Percentiles rank a stretch among this genome's conserved stretches.
phyloP scores from a whole-genome alignment of 2,329 filamentous ascomycete species.

The Ceratocystis lukuohia region DNA sequence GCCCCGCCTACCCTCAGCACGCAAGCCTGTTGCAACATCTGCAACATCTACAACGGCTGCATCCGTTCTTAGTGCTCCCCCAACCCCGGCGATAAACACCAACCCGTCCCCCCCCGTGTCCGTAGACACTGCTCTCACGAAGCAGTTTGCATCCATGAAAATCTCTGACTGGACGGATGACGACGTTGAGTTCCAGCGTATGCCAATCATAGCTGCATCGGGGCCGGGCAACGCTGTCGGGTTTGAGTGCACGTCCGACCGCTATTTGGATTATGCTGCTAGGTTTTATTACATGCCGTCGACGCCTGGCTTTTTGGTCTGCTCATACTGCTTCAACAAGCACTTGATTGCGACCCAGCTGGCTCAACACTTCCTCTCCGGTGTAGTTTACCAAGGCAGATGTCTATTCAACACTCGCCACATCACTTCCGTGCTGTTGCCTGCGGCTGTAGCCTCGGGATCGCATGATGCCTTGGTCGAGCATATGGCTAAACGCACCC shows the following conservation, averaged over 20 bases:
- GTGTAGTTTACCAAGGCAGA: neutral
- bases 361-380: conserved; percentile 23
- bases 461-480: conserved; percentile 20
- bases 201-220: neutral
- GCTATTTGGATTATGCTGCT: conserved; percentile 23
- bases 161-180: conserved; percentile 14
- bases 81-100: neutral
- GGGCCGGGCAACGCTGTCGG: conserved; percentile 3
- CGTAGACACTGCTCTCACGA: neutral
- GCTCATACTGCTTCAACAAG: conserved; percentile 31
- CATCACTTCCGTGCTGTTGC: neutral
- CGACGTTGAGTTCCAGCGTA: neutral
- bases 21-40: conserved; percentile 1
- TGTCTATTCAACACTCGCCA: conserved; percentile 14
- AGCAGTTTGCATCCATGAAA: neutral
- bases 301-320: conserved; percentile 27
- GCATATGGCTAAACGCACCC: conserved; percentile 25
- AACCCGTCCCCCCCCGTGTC: neutral
- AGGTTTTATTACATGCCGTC: conserved; percentile 26
- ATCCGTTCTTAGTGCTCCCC: too few species aligned
- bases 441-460: neutral
- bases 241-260: conserved; percentile 11
- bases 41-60: too few species aligned
- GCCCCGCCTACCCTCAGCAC: neutral
- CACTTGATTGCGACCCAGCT: conserved; percentile 27